phyloP scores from a whole-genome alignment of 495 filamentous ascomycete genomes.

The Parathielavia hyrcaniae region DNA sequence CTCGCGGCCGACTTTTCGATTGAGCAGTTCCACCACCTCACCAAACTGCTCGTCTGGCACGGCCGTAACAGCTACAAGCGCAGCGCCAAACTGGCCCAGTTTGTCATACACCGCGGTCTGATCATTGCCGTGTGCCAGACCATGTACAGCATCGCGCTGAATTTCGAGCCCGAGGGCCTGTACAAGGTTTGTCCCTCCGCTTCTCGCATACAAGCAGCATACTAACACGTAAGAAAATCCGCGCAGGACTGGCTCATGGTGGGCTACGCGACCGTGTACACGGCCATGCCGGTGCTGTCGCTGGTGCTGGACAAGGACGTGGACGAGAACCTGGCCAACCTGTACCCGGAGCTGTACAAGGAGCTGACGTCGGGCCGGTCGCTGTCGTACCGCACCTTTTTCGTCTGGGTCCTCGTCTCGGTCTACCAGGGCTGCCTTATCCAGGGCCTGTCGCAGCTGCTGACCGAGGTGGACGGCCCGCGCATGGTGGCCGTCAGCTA shows the following conservation, averaged over 20 bases:
- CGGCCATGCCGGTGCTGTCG: conserved; percentile 87
- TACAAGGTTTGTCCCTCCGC: conserved; percentile 55
- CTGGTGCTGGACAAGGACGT: conserved; percentile 96
- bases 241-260: conserved; percentile 85
- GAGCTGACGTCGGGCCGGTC: conserved; percentile 81
- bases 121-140: conserved; percentile 95
- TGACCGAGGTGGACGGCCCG: conserved; percentile 63
- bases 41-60: conserved; percentile 96
- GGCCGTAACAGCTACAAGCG: conserved; percentile 96
- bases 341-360: conserved; percentile 97
- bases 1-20: conserved; percentile 96
- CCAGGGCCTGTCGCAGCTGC: conserved; percentile 82
- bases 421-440: conserved; percentile 94
- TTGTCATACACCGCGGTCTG: conserved; percentile 94
- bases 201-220: not conserved
- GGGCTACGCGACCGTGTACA: conserved; percentile 95
- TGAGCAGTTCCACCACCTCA: conserved; percentile 90
- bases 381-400: conserved; percentile 88
- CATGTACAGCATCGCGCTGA: conserved; percentile 87
- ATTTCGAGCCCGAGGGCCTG: conserved; percentile 86
- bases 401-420: conserved; percentile 91
- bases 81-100: conserved; percentile 90
- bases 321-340: conserved; percentile 81
- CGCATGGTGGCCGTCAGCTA: conserved; percentile 87
- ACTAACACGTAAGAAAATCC: conserved; percentile 21